Base-by-base conservation (phyloP, 306 rosid genomes). In the Cicer judaicum region DNA sequence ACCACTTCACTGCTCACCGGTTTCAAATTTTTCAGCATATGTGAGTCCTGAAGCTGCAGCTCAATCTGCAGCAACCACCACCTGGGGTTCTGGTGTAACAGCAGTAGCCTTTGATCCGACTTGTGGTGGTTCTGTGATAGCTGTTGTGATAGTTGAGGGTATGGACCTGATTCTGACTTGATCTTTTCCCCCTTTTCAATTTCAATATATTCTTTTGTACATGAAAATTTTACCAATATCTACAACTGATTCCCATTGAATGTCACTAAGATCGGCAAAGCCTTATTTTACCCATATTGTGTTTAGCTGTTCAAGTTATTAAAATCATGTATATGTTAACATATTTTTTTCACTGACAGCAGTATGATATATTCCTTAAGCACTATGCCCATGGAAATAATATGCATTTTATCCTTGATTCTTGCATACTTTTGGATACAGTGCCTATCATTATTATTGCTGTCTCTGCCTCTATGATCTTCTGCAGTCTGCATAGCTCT, bases 81-180 rank as follows among this genome's bases (percentile, higher is more conserved):
- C 98, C 7, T 90, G 96, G 98, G 97, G 97, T 71, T 94, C 96
- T 83, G 97, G 98, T 43, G 95, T 94, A 78, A 90, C 98, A 54
- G 93, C 96, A 1, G 96, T 91, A 72, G 96, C 98, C 79, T 94
- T 94, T 81, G 98, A 94, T 81, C 97, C 98, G 24, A 94, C 96
- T 56, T 68, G 87, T 67, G 97, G 97, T 15, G 97, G 98, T 77
- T 94, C 97, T 63, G 97, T 94, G 79, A 85, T 94, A 67, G 87
- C 97, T 73, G 96, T 88, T 81, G 96, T 88, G 68, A 90, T 94
- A 70, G 96, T 87, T 68, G 98, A 94, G 82, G 98, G 98, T 91
- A 86, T 70, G 69, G 19, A 43, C 63, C 64, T 76, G 64, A 76
- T 66, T 65, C 65, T 71, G 70, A 47, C 48, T 64, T 73, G 40